These are phyloP conservation scores for Pilaira anomala DNA, from an alignment of 192 early-diverging fungal species.

Conservation along the genomic window DNA sequence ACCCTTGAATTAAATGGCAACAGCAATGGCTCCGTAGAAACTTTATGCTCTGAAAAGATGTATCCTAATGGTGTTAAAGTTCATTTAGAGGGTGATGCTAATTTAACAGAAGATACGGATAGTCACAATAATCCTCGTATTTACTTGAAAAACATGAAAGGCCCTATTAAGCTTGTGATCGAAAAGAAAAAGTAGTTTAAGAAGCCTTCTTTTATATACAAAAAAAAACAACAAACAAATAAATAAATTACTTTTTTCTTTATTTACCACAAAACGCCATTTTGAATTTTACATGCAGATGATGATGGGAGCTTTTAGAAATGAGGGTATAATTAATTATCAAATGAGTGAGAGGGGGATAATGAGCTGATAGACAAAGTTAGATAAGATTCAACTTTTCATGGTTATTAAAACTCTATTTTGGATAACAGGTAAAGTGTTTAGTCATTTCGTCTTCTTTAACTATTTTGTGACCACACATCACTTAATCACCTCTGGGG, in stretches of 20 bases:
- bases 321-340: no score
- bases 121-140: background rate
- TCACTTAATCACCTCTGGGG: no score
- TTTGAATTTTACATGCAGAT: no score
- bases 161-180: background rate
- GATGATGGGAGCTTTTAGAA: no score
- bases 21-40: slow-evolving; percentile 20
- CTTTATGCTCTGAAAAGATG: slow-evolving; percentile 35
- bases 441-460: slow-evolving; percentile 37
- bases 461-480: slow-evolving; percentile 20
- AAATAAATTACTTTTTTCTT: no score
- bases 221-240: no score
- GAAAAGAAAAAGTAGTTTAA: background rate
- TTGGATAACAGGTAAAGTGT: no score
- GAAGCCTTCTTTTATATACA: no score
- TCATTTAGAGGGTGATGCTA: background rate
- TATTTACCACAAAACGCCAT: no score
- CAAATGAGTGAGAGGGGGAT: no score
- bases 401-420: no score
- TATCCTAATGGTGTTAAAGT: slow-evolving; percentile 50
- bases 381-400: slow-evolving; percentile 43
- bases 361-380: no score
- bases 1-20: slow-evolving; percentile 31
- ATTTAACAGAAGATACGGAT: background rate
- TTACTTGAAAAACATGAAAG: background rate